Percentiles rank a stretch among this genome's conserved stretches.
Evolutionary conservation across 2,329 filamentous ascomycete genomes (phyloP).

Genomic region (Neocucurbitaria cava): DNA sequence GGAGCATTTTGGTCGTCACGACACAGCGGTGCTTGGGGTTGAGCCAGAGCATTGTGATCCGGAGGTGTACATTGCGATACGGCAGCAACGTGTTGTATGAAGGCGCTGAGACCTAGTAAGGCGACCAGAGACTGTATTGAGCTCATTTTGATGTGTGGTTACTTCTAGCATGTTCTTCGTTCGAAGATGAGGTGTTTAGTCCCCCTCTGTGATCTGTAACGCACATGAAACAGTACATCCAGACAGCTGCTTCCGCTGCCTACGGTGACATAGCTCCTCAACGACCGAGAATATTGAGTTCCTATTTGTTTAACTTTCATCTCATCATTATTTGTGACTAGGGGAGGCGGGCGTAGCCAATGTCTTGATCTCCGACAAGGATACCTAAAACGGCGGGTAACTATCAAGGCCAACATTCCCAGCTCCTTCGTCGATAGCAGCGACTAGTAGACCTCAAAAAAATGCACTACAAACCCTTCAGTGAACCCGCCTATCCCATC

Average conservation of each 20-base stretch:
- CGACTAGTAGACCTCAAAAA: too few species aligned
- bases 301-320: neutral
- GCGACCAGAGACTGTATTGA: constrained; percentile 6
- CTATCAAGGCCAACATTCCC: too few species aligned
- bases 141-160: constrained; percentile 14
- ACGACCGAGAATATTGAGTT: neutral
- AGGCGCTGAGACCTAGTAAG: constrained; percentile 8
- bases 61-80: constrained; percentile 14
- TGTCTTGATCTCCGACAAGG: neutral
- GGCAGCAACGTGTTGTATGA: constrained; percentile 2
- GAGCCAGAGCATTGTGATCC: constrained; percentile 13
- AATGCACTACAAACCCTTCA: too few species aligned
- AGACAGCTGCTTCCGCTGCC: neutral
- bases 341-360: neutral
- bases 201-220: constrained; percentile 23
- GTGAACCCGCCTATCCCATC: too few species aligned
- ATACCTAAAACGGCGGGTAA: too few species aligned
- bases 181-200: constrained; percentile 10
- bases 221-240: constrained; percentile 23
- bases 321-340: neutral
- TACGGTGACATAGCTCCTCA: neutral
- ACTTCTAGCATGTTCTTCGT: constrained; percentile 1
- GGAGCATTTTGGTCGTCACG: neutral
- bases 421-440: too few species aligned
- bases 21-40: constrained; percentile 16